A percentile compares a stretch with the other conserved stretches of the same genome.
Evolutionary conservation across 2,329 filamentous ascomycete genomes (phyloP).

Genomic region (Aspergillus pseudoviridinutans): DNA sequence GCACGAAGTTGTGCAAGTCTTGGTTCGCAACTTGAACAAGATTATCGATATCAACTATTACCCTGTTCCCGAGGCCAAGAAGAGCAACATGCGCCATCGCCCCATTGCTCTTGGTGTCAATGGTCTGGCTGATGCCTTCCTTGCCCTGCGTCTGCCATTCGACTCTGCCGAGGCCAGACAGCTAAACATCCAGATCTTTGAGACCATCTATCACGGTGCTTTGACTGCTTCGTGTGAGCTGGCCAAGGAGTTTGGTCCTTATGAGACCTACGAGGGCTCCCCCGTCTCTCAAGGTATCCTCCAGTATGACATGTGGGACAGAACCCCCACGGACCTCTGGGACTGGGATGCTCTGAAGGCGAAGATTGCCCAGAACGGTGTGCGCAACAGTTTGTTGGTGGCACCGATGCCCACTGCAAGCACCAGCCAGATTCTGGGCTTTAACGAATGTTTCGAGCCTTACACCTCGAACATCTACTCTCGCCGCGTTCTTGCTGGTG

Average conservation of each 20-base stretch:
- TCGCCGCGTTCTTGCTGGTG: conserved; percentile 91
- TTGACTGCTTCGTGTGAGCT: conserved; percentile 84
- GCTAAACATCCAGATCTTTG: conserved; percentile 97
- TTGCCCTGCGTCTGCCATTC: conserved; percentile 93
- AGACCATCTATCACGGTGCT: conserved; percentile 97
- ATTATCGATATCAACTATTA: conserved; percentile 99
- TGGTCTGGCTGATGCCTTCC: conserved; percentile 95
- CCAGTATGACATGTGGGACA: conserved; percentile 98
- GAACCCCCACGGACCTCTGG: conserved; percentile 91
- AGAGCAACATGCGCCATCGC: conserved; percentile 96
- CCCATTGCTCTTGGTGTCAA: conserved; percentile 96
- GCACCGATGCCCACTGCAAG: conserved; percentile 98
- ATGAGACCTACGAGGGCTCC: conserved; percentile 87
- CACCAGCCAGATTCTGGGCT: conserved; percentile 95
- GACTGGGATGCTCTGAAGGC: conserved; percentile 88
- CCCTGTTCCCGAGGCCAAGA: conserved; percentile 87
- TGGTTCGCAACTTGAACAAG: conserved; percentile 94
- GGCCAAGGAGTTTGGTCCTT: conserved; percentile 77
- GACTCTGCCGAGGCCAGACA: conserved; percentile 91
- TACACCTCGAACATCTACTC: conserved; percentile 99
- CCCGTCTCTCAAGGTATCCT: conserved; percentile 93
- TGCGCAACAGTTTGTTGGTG: conserved; percentile 91
- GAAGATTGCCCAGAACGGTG: conserved; percentile 85
- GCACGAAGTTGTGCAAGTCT: conserved; percentile 87
- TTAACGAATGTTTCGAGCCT: conserved; percentile 99